phyloP scores from a whole-genome alignment of 805 yeast genomes.

The Saitoella complicata region DNA sequence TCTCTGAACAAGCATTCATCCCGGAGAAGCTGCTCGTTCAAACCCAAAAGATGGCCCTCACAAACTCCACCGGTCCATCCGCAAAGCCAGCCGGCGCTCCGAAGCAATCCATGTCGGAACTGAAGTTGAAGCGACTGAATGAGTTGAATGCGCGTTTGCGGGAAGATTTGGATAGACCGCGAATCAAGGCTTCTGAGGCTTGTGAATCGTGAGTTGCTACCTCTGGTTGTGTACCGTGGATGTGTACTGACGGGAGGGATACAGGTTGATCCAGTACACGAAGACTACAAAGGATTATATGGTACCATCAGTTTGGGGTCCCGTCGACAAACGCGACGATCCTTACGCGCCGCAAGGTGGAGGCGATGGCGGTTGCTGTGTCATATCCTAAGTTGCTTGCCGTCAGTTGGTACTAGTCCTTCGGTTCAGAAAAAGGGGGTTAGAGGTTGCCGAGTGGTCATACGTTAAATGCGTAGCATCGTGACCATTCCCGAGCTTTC shows the following conservation, averaged over 20 bases:
- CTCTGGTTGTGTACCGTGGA: too few relatives aligned
- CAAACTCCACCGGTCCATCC: background rate
- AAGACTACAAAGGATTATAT: conserved; percentile 10
- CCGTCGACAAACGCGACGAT: conserved; percentile 10
- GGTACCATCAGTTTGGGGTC: conserved; percentile 13
- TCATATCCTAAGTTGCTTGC: background rate
- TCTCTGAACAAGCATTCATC: background rate
- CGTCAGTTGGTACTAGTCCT: too few relatives aligned
- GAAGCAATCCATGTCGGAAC: conserved; percentile 5
- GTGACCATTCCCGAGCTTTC: too few relatives aligned
- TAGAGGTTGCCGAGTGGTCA: too few relatives aligned
- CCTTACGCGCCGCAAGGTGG: conserved; percentile 10
- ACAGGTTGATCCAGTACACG: conserved; percentile 11
- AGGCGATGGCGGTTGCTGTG: background rate
- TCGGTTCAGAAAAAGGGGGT: too few relatives aligned
- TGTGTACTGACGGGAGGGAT: too few relatives aligned
- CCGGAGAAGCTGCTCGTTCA: background rate
- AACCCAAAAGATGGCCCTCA: background rate
- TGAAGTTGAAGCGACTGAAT: conserved; percentile 6
- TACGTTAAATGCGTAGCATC: too few relatives aligned
- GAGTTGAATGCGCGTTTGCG: conserved; percentile 4
- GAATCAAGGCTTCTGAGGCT: conserved; percentile 7
- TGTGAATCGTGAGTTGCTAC: conserved; percentile 5
- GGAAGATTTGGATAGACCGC: conserved; percentile 5
- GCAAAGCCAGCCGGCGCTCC: conserved; percentile 3